Evolutionary conservation across 2,329 filamentous ascomycete genomes (phyloP).

Genomic region (Colletotrichum sp.): DNA sequence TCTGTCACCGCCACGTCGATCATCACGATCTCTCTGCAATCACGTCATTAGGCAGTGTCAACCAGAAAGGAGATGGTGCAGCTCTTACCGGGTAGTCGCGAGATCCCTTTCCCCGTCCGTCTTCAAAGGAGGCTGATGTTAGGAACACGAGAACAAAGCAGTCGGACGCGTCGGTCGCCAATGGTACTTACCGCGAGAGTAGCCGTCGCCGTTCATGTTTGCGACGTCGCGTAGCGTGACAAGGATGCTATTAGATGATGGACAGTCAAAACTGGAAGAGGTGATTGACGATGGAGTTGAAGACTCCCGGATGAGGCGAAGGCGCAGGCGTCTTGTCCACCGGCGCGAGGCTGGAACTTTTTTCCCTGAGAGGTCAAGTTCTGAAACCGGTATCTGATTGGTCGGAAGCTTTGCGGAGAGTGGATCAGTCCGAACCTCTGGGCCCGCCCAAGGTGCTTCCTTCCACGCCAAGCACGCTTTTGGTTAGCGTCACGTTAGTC

Average conservation of each 20-base stretch:
- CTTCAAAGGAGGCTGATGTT: conserved; percentile 9
- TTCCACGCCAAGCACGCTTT: neutral
- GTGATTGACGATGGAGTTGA: conserved; percentile 8
- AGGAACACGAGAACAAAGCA: neutral
- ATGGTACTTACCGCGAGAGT: conserved; percentile 21
- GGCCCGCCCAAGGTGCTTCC: neutral
- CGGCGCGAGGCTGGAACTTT: conserved; percentile 24
- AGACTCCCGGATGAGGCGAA: conserved; percentile 11
- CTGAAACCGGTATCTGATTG: conserved; percentile 11
- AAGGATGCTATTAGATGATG: conserved; percentile 10
- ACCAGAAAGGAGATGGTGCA: neutral
- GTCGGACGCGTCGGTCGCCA: neutral
- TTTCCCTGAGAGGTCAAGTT: conserved; percentile 17
- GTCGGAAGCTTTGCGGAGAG: neutral
- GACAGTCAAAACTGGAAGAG: neutral
- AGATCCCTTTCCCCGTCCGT: conserved; percentile 21
- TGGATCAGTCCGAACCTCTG: neutral
- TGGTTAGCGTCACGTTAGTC: neutral
- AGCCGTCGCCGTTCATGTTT: conserved; percentile 24
- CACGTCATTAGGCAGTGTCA: neutral
- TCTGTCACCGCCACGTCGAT: conserved; percentile 37
- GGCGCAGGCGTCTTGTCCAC: conserved; percentile 2
- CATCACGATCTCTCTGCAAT: conserved; percentile 35
- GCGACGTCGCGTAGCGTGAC: neutral
- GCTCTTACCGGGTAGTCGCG: conserved; percentile 22